Conservation (phyloP, 352 stramenopile genomes). For the Halophytophthora polymorphica region DNA sequence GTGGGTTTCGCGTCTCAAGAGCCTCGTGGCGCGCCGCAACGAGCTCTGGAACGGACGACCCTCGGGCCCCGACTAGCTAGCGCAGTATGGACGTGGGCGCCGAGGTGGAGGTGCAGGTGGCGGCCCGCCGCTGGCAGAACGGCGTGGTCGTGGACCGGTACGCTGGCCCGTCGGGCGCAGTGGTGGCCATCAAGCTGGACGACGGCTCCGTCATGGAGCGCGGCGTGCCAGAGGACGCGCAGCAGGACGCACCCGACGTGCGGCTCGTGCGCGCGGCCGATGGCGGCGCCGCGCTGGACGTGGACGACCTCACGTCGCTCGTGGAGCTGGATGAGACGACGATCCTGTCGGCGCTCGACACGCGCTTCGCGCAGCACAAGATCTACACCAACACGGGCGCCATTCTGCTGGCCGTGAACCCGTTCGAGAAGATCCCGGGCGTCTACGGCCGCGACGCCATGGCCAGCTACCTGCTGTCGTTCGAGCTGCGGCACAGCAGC, state of each 20-base stretch:
- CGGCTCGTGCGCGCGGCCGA: conserved; percentile 16
- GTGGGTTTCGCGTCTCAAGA: too few species aligned
- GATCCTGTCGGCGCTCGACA: conserved; percentile 67
- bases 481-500: conserved; percentile 38
- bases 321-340: conserved; percentile 69
- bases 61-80: too few species aligned
- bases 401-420: conserved; percentile 83
- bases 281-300: conserved; percentile 33
- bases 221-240: conserved; percentile 37
- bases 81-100: conserved; percentile 56
- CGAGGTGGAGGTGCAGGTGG: conserved; percentile 56
- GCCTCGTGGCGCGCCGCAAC: neutral
- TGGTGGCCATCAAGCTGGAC: conserved; percentile 66
- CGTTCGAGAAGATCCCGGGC: conserved; percentile 66
- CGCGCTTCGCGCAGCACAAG: conserved; percentile 64
- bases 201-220: conserved; percentile 50
- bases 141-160: conserved; percentile 65
- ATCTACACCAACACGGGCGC: conserved; percentile 87
- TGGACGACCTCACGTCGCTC: conserved; percentile 83
- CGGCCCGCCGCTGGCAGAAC: conserved; percentile 41
- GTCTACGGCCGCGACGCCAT: conserved; percentile 61
- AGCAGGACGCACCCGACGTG: conserved; percentile 24
- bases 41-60: neutral
- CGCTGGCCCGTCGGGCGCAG: conserved; percentile 42
- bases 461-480: conserved; percentile 62